These are phyloP conservation scores for Rubia tinctorum DNA, from an alignment of 305 asterid species.

Conservation along the genomic window DNA sequence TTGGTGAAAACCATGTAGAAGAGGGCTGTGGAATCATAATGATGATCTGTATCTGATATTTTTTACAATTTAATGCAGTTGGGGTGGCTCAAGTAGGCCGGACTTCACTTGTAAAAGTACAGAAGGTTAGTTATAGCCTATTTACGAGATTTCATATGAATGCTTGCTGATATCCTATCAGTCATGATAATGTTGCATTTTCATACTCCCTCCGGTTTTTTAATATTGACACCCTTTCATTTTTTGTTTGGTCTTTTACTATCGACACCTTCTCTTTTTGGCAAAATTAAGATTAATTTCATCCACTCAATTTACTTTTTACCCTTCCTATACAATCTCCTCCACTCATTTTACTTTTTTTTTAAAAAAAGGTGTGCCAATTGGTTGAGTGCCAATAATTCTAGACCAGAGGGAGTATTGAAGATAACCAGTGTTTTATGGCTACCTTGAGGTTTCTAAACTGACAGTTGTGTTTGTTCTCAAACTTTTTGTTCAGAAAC, in stretches of 20 bases:
- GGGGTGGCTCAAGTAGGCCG: conserved; percentile 94
- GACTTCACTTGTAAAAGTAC: conserved; percentile 81
- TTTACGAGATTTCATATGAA: background rate
- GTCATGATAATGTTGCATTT: background rate
- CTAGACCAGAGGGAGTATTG: too few species aligned
- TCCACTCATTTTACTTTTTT: too few species aligned
- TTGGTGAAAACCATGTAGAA: background rate
- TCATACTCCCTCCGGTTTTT: too few species aligned
- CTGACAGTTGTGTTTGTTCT: conserved; percentile 9
- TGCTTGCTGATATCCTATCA: background rate
- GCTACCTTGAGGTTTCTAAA: background rate
- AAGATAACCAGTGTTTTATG: too few species aligned
- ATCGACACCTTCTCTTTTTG: too few species aligned
- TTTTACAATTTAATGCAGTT: conserved; percentile 39
- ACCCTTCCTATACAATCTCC: too few species aligned
- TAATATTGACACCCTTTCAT: too few species aligned
- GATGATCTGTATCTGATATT: background rate
- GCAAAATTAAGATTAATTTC: too few species aligned
- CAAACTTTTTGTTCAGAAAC: conserved; percentile 46
- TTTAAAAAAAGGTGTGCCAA: too few species aligned
- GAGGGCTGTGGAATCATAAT: background rate
- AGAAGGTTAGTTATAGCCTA: conserved; percentile 47
- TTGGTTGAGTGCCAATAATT: too few species aligned
- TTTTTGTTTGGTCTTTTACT: too few species aligned
- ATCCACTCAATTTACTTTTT: too few species aligned